Evolutionary conservation across 129 eudicot species (phyloP), one percentile per base, ranked within the genome.

Genomic region (Tagetes erecta): DNA sequence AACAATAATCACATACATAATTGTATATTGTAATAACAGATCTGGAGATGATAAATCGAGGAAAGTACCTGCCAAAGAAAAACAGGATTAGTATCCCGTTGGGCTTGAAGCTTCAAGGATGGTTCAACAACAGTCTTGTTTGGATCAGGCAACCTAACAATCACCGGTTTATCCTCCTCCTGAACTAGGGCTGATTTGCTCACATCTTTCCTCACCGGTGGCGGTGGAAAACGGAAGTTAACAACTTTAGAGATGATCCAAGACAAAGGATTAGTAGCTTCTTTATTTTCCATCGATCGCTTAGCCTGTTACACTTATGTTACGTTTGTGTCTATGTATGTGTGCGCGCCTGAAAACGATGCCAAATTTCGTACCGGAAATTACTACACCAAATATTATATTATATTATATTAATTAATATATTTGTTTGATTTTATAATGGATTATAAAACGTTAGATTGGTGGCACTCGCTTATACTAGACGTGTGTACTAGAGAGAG

Each of bases 61-160:
- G 50, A 60, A n/a, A 36, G 1, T 77, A 90, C 96, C 96, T 89
- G 96, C 96, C 96, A 89, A 5, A 89, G 78, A 73, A 89, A 73
- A 13, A 80, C 67, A 10, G 92, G 96, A 46, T 89, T 87, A 0
- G 90, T 86, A 67, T 56, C 81, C 64, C 53, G 52, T 41, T 83
- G 88, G 6, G 80, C 53, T 64, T 84, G 85, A 37, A 89, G 75
- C 80, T 85, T 87, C 83, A 89, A n/a, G 41, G 90, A 81, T 41
- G 53, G 65, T 20, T 20, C 27, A 40, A 81, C 81, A n/a, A 64
- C 49, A 6, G 75, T 78, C 58, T 75, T 71, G 67, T 37, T 59
- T 51, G 33, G 66, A 4, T n/a, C 69, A n/a, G 85, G 88, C 55
- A 78, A 75, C 74, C 45, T 79, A 51, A 76, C 96, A 36, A 37